A percentile compares a stretch with the other conserved stretches of the same genome.
Conservation (phyloP, 2,329 filamentous ascomycete genomes). For the Epichloe typhina region DNA sequence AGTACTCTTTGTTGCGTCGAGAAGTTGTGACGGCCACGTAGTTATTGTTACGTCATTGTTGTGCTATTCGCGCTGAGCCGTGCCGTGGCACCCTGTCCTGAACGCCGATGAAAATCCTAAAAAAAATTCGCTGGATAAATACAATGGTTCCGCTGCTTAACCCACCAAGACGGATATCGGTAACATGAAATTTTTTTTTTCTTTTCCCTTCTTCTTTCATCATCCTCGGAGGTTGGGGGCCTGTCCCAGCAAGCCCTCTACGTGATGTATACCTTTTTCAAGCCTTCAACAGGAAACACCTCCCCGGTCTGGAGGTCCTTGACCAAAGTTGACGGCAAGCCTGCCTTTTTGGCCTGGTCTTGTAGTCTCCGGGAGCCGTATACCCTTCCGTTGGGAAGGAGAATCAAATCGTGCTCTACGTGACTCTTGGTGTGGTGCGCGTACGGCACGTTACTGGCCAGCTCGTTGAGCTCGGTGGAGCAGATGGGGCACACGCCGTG, state of each 20-base stretch:
- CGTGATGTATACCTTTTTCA: slow-evolving; percentile 92
- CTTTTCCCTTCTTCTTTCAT: not conserved
- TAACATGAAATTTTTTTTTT: not conserved
- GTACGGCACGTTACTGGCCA: slow-evolving; percentile 81
- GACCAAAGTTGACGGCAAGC: slow-evolving; percentile 50
- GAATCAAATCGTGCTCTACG: slow-evolving; percentile 73
- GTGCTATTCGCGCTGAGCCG: not conserved
- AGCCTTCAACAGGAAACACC: slow-evolving; percentile 43
- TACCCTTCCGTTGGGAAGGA: slow-evolving; percentile 76
- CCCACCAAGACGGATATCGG: not conserved
- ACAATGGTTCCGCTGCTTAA: too few species aligned
- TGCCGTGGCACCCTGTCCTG: not conserved
- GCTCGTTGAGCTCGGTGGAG: slow-evolving; percentile 83
- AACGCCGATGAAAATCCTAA: not conserved
- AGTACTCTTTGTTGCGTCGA: too few species aligned
- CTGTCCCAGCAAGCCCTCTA: slow-evolving; percentile 22
- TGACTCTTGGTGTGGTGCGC: slow-evolving; percentile 91
- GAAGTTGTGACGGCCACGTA: too few species aligned
- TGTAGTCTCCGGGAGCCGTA: slow-evolving; percentile 66
- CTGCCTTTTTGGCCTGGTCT: slow-evolving; percentile 68
- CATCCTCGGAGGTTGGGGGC: not conserved
- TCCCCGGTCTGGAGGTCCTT: slow-evolving; percentile 70
- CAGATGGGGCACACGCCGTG: slow-evolving; percentile 89
- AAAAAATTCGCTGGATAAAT: not conserved
- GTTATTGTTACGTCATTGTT: too few species aligned